Percentiles rank a stretch among this genome's conserved stretches.
These are phyloP conservation scores for Aspergillus asperescens DNA, from an alignment of 495 filamentous ascomycete species.

Conservation along the genomic window DNA sequence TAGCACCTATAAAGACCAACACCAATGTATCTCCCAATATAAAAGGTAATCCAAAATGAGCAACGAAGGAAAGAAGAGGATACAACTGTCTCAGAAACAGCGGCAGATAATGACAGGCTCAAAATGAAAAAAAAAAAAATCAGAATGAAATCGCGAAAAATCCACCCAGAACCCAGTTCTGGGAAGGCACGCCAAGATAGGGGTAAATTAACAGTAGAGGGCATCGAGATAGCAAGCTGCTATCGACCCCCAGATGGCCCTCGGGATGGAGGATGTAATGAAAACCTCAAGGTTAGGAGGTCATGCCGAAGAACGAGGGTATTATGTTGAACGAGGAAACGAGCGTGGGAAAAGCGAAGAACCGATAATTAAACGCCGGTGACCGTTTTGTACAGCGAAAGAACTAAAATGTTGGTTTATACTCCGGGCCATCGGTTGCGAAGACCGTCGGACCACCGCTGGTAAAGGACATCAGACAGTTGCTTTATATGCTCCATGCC, in stretches of 20 bases:
- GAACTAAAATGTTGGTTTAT: slow-evolving; percentile 21
- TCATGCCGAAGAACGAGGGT: slow-evolving; percentile 6
- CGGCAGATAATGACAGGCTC: slow-evolving; percentile 12
- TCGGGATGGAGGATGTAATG: background rate
- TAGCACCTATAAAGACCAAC: slow-evolving; percentile 13
- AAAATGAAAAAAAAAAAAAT: slow-evolving; percentile 6
- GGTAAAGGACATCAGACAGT: slow-evolving; percentile 83
- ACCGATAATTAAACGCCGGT: slow-evolving; percentile 8
- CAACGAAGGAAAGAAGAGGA: slow-evolving; percentile 12
- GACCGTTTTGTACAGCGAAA: slow-evolving; percentile 16
- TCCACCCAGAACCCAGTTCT: slow-evolving; percentile 14
- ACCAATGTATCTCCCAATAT: slow-evolving; percentile 16
- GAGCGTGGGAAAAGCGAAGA: slow-evolving; percentile 3
- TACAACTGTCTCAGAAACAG: slow-evolving; percentile 4
- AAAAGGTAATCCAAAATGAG: slow-evolving; percentile 11
- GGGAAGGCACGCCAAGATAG: background rate
- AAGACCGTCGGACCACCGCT: slow-evolving; percentile 82
- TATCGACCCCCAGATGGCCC: background rate
- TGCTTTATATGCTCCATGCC: slow-evolving; percentile 92
- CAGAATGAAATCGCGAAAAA: slow-evolving; percentile 6
- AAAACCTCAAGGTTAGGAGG: background rate
- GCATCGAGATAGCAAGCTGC: background rate
- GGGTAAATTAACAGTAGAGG: background rate
- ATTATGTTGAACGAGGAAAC: slow-evolving; percentile 9
- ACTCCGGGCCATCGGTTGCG: slow-evolving; percentile 68